phyloP scores from a whole-genome alignment of 805 yeast genomes.

The Saturnispora zaruensis region DNA sequence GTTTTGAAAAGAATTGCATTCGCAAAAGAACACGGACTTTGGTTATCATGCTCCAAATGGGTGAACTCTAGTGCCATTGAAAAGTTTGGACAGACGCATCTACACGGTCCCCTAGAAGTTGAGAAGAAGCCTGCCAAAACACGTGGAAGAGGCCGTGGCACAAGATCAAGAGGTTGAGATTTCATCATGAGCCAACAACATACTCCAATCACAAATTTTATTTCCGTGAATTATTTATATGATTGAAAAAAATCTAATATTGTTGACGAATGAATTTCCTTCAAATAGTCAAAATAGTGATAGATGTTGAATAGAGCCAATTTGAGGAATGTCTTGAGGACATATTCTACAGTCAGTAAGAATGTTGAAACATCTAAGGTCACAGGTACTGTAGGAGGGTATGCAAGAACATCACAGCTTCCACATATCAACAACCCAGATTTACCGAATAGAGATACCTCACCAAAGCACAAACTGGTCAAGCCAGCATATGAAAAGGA shows the following conservation, averaged over 20 bases:
- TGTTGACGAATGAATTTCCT: neutral
- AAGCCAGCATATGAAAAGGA: conserved; percentile 25
- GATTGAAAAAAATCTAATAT: neutral
- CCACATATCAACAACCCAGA: conserved; percentile 30
- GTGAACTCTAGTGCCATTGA: conserved; percentile 52
- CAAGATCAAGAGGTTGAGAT: neutral
- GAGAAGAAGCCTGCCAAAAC: conserved; percentile 10
- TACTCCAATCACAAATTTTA: neutral
- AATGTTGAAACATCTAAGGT: neutral
- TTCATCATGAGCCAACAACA: neutral
- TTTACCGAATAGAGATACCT: conserved; percentile 30
- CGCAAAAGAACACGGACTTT: conserved; percentile 3
- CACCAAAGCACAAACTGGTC: conserved; percentile 25
- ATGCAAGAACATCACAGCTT: conserved; percentile 27
- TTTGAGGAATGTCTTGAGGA: neutral
- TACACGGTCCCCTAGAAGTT: conserved; percentile 37
- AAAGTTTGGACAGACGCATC: conserved; percentile 41
- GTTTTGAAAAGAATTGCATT: conserved; percentile 19
- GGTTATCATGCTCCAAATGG: conserved; percentile 43
- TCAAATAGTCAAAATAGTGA: neutral
- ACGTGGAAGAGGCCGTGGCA: conserved; percentile 8
- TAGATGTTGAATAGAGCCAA: neutral
- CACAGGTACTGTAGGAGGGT: conserved; percentile 11
- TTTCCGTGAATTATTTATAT: neutral
- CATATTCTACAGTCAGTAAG: neutral